Percentiles rank a stretch among this genome's conserved stretches.
These are phyloP conservation scores for Stevia rebaudiana DNA, from an alignment of 140 eudicot species.

Conservation along the genomic window DNA sequence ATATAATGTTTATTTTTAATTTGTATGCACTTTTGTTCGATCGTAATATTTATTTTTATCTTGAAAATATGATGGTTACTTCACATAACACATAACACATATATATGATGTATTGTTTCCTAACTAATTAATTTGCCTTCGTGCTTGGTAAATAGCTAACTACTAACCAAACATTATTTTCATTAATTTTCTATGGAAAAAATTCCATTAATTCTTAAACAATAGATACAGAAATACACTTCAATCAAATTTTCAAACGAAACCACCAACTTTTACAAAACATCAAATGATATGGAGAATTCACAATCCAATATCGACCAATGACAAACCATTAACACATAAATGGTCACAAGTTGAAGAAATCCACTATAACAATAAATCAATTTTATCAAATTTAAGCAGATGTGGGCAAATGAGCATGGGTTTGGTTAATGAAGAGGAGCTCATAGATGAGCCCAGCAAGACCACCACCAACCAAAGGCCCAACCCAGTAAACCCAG, in stretches of 20 bases:
- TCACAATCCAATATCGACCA: constrained; percentile 22
- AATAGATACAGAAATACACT: constrained; percentile 5
- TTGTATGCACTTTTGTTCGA: not conserved
- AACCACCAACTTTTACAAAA: constrained; percentile 3
- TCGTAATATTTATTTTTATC: not conserved
- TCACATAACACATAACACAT: too few relatives aligned
- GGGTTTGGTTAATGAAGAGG: constrained; percentile 44
- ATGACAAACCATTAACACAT: constrained; percentile 1
- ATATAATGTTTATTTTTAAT: not conserved
- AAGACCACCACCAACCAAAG: constrained; percentile 55
- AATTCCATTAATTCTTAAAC: not conserved
- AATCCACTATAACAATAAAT: constrained; percentile 5
- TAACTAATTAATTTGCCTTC: too few relatives aligned
- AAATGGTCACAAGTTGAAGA: not conserved
- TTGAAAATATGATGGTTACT: not conserved
- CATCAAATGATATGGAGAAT: constrained; percentile 6
- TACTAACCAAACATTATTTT: constrained; percentile 10
- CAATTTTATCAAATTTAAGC: constrained; percentile 15
- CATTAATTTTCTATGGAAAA: constrained; percentile 5
- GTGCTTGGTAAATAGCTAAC: too few relatives aligned
- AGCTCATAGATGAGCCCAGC: constrained; percentile 46
- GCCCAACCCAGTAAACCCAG: constrained; percentile 60
- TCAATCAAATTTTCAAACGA: not conserved
- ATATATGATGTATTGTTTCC: too few relatives aligned
- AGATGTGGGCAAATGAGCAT: constrained; percentile 48